Evolutionary conservation across 2,329 filamentous ascomycete genomes (phyloP).

Genomic region (Pseudogymnoascus sp.): DNA sequence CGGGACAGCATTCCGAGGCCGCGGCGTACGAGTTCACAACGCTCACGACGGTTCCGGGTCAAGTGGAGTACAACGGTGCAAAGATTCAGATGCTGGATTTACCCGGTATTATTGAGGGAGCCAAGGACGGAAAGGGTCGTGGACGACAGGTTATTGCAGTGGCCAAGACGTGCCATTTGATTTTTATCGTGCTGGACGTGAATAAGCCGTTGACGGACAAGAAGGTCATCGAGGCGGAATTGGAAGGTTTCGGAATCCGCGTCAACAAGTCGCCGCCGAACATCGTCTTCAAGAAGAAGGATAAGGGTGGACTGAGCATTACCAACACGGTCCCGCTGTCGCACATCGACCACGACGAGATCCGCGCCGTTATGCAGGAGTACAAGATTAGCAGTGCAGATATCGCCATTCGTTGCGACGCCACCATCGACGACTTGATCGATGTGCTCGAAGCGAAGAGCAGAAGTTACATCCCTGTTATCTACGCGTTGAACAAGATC

Average conservation of each 20-base stretch:
- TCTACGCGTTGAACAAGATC: constrained; percentile 99
- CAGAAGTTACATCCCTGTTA: constrained; percentile 95
- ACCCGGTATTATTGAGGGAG: constrained; percentile 96
- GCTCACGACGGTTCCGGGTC: constrained; percentile 90
- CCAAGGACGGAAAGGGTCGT: constrained; percentile 95
- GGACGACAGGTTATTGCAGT: constrained; percentile 98
- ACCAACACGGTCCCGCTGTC: constrained; percentile 88
- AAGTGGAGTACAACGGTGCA: constrained; percentile 92
- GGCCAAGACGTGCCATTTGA: constrained; percentile 96
- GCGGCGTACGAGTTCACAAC: constrained; percentile 99
- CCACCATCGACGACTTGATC: constrained; percentile 93
- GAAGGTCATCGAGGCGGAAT: constrained; percentile 84
- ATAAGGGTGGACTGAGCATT: constrained; percentile 94
- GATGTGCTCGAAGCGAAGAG: constrained; percentile 92
- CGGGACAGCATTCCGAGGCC: constrained; percentile 93
- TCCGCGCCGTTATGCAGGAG: constrained; percentile 95
- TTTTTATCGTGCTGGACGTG: constrained; percentile 97
- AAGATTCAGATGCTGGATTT: constrained; percentile 98
- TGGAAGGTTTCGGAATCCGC: constrained; percentile 94
- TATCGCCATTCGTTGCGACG: constrained; percentile 95
- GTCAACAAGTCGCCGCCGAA: constrained; percentile 97
- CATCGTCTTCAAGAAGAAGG: constrained; percentile 99
- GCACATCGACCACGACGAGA: constrained; percentile 92
- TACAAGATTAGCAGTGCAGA: constrained; percentile 96
- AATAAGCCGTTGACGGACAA: constrained; percentile 98